Evolutionary conservation across 202 grass and related monocot species (phyloP).

Genomic region (Miscanthus sacchariflorus): DNA sequence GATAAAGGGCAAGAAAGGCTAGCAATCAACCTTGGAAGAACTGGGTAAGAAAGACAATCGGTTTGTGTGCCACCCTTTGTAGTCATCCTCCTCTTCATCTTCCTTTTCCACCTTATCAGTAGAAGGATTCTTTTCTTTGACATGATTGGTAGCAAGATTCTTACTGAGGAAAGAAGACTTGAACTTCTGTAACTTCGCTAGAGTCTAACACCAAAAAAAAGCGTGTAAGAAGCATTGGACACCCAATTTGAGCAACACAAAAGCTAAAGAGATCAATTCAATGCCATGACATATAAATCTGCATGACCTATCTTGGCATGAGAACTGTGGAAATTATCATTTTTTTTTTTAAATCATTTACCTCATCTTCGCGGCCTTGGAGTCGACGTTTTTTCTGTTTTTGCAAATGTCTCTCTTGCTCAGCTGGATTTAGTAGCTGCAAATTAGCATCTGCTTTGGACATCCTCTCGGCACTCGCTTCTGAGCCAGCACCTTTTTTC

Average conservation of each 20-base stretch:
- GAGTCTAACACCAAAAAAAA: slow-evolving; percentile 61
- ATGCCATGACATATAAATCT: slow-evolving; percentile 39
- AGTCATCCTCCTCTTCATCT: slow-evolving; percentile 55
- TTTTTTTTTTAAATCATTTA: slow-evolving; percentile 36
- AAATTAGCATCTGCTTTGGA: slow-evolving; percentile 79
- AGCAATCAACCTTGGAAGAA: slow-evolving; percentile 68
- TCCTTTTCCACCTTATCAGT: slow-evolving; percentile 47
- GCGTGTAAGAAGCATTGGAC: slow-evolving; percentile 22
- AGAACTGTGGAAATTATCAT: slow-evolving; percentile 15
- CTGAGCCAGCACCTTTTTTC: slow-evolving; percentile 92
- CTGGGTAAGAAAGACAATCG: slow-evolving; percentile 64
- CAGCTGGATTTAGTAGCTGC: slow-evolving; percentile 84
- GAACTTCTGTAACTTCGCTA: slow-evolving; percentile 83
- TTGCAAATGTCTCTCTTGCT: slow-evolving; percentile 87
- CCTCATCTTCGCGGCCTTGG: slow-evolving; percentile 90
- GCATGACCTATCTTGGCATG: slow-evolving; percentile 17
- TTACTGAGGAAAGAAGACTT: slow-evolving; percentile 68
- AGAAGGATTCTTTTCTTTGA: slow-evolving; percentile 45
- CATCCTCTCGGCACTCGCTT: slow-evolving; percentile 83
- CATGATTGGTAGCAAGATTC: slow-evolving; percentile 33
- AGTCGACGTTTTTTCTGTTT: slow-evolving; percentile 85
- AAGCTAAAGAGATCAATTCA: slow-evolving; percentile 11
- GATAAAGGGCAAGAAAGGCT: neutral
- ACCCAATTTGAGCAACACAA: slow-evolving; percentile 29
- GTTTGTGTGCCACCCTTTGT: slow-evolving; percentile 73